These are phyloP conservation scores for Sporothrix euskadiensis DNA, from an alignment of 2,329 filamentous ascomycete species.

Conservation along the genomic window DNA sequence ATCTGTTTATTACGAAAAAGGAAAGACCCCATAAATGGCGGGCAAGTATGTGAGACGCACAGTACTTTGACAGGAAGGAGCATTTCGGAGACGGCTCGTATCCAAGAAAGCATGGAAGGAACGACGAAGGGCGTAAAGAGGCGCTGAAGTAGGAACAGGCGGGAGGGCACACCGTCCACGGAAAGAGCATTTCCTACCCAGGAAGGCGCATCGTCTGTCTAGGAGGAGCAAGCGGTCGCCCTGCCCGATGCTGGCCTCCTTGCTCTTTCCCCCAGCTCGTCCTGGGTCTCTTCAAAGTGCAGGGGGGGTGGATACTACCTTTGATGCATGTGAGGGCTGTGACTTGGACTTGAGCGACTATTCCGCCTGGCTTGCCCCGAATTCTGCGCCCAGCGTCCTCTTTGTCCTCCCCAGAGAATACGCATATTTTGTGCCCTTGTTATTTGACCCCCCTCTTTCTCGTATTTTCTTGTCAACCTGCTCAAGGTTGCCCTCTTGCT, in stretches of 20 bases:
- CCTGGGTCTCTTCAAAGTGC: neutral
- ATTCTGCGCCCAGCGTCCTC: neutral
- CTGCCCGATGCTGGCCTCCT: neutral
- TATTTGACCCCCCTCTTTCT: neutral
- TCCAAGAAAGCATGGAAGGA: neutral
- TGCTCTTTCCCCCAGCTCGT: neutral
- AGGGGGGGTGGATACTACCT: conserved; percentile 12
- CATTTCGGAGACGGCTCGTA: neutral
- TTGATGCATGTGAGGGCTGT: neutral
- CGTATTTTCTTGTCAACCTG: neutral
- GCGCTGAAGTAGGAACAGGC: neutral
- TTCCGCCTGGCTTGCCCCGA: neutral
- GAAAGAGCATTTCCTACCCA: neutral
- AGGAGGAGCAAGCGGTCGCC: conserved; percentile 1
- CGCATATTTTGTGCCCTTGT: neutral
- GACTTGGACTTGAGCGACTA: conserved; percentile 18
- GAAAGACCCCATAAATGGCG: neutral
- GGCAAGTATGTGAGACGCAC: neutral
- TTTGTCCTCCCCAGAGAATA: neutral
- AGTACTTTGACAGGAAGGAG: conserved; percentile 1
- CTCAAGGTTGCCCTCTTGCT: neutral
- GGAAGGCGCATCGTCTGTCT: neutral
- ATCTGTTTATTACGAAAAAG: neutral
- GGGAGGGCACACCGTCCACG: conserved; percentile 7
- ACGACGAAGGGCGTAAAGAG: neutral